phyloP scores from a whole-genome alignment of 2,329 filamentous ascomycete species.

The Rutstroemia sp. region DNA sequence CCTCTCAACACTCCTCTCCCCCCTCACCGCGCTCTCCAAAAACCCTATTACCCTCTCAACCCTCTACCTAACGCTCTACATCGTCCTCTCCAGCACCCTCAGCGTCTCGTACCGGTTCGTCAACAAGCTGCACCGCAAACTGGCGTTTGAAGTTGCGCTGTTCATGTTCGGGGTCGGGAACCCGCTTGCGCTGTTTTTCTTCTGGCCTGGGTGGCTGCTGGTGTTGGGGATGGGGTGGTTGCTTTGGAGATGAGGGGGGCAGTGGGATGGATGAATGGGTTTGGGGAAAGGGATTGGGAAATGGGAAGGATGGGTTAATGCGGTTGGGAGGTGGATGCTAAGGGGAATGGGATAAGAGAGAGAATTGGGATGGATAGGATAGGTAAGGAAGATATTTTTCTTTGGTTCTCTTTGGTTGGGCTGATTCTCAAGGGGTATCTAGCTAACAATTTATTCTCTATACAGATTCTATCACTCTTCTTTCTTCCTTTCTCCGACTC shows the following conservation, averaged over 20 bases:
- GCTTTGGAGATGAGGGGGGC: background rate
- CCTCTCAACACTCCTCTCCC: conserved; percentile 12
- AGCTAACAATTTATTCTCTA: conserved; percentile 3
- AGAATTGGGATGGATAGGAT: background rate
- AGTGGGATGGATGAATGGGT: background rate
- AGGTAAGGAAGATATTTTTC: background rate
- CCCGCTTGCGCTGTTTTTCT: conserved; percentile 20
- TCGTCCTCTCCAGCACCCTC: conserved; percentile 16
- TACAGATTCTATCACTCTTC: background rate
- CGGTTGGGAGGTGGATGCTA: no score
- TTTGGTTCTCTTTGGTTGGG: background rate
- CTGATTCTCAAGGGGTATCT: conserved; percentile 1
- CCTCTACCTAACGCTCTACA: conserved; percentile 16
- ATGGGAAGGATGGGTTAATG: background rate
- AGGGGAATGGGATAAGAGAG: no score
- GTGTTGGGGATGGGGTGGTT: conserved; percentile 3
- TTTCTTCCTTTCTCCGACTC: no score
- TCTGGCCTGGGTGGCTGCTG: conserved; percentile 29
- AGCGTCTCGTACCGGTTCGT: conserved; percentile 13
- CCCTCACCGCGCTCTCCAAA: background rate
- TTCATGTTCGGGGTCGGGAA: conserved; percentile 26
- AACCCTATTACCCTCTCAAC: conserved; percentile 12
- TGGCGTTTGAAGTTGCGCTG: conserved; percentile 24
- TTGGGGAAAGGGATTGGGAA: background rate
- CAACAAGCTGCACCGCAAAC: conserved; percentile 11